These are phyloP conservation scores for Mycena belliarum DNA, from an alignment of 768 basidiomycete species.

Conservation along the genomic window DNA sequence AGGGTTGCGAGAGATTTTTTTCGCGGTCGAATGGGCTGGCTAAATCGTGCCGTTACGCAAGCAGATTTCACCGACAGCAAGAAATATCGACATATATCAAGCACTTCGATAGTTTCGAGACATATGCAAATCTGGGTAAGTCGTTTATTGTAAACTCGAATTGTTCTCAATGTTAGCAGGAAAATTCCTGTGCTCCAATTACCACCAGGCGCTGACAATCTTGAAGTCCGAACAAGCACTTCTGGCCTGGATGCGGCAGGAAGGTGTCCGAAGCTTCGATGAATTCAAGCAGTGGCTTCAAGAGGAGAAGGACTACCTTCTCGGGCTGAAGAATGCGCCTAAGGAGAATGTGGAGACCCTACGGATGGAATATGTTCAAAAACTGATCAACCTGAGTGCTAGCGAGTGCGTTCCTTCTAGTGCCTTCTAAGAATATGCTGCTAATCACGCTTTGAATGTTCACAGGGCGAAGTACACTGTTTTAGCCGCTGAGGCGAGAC, in stretches of 20 bases:
- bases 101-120: not conserved
- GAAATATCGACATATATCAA: not conserved
- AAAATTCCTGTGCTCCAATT: slow-evolving; percentile 23
- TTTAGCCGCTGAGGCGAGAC: not conserved
- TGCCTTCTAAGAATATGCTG: not conserved
- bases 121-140: not conserved
- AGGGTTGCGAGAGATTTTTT: not conserved
- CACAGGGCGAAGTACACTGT: not conserved
- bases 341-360: not conserved
- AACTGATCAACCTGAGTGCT: not conserved
- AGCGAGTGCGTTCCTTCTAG: not conserved
- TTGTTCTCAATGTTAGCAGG: not conserved
- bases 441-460: not conserved
- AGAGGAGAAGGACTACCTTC: not conserved
- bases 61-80: not conserved
- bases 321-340: not conserved
- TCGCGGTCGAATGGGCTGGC: not conserved
- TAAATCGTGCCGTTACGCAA: not conserved
- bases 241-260: slow-evolving; percentile 5
- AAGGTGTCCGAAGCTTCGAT: not conserved
- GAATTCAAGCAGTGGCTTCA: slow-evolving; percentile 10
- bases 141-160: not conserved
- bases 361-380: not conserved
- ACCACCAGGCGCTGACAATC: slow-evolving; percentile 24
- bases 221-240: slow-evolving; percentile 10